Percentiles rank a stretch among this genome's conserved stretches.
These are phyloP conservation scores for Poteriospumella lacustris DNA, from an alignment of 108 stramenopile genomes.

Conservation along the genomic window DNA sequence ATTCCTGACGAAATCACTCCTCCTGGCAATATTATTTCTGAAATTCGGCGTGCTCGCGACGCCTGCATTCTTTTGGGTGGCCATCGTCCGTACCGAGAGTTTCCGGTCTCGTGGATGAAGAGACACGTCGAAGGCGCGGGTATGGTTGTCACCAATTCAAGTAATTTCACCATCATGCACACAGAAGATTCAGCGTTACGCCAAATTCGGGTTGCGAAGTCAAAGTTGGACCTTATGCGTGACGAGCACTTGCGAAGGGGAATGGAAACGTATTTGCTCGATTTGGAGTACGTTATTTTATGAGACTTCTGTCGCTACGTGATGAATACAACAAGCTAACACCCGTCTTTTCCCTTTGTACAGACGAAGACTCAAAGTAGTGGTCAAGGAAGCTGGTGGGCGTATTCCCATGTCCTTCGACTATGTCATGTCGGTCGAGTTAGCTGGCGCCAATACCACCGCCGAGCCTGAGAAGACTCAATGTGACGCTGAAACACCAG, in stretches of 20 bases:
- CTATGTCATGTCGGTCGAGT: conserved; percentile 80
- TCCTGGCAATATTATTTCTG: conserved; percentile 70
- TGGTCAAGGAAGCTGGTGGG: conserved; percentile 34
- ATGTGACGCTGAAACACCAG: too few relatives aligned
- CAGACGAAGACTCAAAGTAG: conserved; percentile 54
- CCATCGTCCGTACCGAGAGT: conserved; percentile 88
- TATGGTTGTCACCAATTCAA: conserved; percentile 50
- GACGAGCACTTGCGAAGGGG: conserved; percentile 32
- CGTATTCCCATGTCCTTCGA: conserved; percentile 78
- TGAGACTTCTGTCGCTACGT: conserved; percentile 41
- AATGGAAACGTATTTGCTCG: conserved; percentile 13
- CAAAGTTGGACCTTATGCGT: conserved; percentile 70
- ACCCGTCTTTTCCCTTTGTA: conserved; percentile 13
- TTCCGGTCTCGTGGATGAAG: conserved; percentile 84
- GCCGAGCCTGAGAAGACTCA: too few relatives aligned
- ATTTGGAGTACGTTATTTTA: conserved; percentile 15
- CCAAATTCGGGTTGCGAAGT: conserved; percentile 80
- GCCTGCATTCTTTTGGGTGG: conserved; percentile 82
- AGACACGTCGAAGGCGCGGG: conserved; percentile 62
- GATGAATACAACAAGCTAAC: not conserved
- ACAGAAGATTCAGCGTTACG: conserved; percentile 66
- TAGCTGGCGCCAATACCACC: too few relatives aligned
- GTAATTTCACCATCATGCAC: conserved; percentile 79
- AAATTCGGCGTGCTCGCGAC: conserved; percentile 76
- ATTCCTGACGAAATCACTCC: conserved; percentile 68